Percentiles rank a stretch among this genome's conserved stretches.
These are phyloP conservation scores for Nemania diffusa DNA, from an alignment of 2,329 filamentous ascomycete genomes.

Conservation along the genomic window DNA sequence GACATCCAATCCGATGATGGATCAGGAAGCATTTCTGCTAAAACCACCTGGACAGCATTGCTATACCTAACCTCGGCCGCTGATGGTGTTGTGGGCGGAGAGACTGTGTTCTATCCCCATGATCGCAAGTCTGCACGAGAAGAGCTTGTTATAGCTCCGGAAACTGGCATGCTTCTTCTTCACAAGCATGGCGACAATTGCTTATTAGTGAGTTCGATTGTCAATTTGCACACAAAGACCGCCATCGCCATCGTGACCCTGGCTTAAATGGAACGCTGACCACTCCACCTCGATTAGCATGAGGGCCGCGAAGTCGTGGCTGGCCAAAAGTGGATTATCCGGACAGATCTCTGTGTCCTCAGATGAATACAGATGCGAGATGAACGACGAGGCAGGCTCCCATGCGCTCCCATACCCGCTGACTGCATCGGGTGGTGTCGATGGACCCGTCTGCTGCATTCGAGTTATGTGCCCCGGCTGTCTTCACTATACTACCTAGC, in stretches of 20 bases:
- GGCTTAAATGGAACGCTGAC: slow-evolving; percentile 7
- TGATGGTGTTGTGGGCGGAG: slow-evolving; percentile 83
- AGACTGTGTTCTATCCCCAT: slow-evolving; percentile 91
- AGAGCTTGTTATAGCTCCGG: slow-evolving; percentile 76
- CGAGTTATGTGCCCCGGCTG: background rate
- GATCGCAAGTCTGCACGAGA: slow-evolving; percentile 66
- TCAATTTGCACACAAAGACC: background rate
- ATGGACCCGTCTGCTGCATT: background rate
- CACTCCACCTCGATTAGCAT: slow-evolving; percentile 65
- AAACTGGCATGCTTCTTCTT: slow-evolving; percentile 86
- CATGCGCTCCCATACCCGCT: background rate
- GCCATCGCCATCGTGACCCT: slow-evolving; percentile 1
- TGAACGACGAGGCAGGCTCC: background rate
- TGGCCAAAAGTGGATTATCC: slow-evolving; percentile 91
- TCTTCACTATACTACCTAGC: background rate
- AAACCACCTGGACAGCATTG: slow-evolving; percentile 91
- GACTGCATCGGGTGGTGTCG: background rate
- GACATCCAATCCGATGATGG: slow-evolving; percentile 59
- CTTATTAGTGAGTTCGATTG: slow-evolving; percentile 68
- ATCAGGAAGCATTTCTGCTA: slow-evolving; percentile 59
- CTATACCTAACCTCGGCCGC: slow-evolving; percentile 83
- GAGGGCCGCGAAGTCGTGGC: slow-evolving; percentile 81
- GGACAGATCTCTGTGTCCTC: slow-evolving; percentile 81
- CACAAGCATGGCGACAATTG: slow-evolving; percentile 92
- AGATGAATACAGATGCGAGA: slow-evolving; percentile 27